These are phyloP conservation scores for Lentinula edodes DNA, from an alignment of 768 basidiomycete species.

Conservation along the genomic window DNA sequence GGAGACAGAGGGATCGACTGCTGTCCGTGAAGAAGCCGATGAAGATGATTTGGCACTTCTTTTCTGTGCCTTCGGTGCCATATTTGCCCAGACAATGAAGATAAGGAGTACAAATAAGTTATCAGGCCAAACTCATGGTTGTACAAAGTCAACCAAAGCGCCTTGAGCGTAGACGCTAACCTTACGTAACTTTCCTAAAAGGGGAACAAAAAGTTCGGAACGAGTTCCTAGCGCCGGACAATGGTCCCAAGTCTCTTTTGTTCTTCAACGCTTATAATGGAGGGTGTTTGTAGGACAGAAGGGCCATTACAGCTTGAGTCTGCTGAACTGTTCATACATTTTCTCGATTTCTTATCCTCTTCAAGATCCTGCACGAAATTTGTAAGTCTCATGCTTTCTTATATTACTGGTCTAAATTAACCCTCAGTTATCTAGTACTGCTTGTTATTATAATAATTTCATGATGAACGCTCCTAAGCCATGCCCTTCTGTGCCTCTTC, in stretches of 20 bases:
- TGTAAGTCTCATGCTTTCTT: not conserved
- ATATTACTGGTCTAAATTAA: not conserved
- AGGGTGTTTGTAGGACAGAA: no score
- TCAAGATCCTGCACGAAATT: not conserved
- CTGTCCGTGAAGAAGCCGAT: not conserved
- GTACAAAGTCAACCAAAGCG: not conserved
- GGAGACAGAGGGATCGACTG: not conserved
- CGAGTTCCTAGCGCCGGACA: not conserved
- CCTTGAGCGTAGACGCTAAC: not conserved
- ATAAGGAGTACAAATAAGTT: no score
- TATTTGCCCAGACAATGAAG: not conserved
- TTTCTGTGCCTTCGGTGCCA: not conserved
- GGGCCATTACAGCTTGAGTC: not conserved
- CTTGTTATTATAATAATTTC: not conserved
- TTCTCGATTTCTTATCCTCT: not conserved
- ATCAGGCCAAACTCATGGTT: not conserved
- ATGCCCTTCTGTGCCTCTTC: not conserved
- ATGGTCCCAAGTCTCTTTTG: not conserved
- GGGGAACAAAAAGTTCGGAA: not conserved
- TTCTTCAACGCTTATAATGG: not conserved
- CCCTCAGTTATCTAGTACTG: not conserved
- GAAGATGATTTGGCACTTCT: not conserved
- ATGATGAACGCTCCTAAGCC: slow-evolving; percentile 4
- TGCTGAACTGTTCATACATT: slow-evolving; percentile 3
- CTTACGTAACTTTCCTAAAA: not conserved